Evolutionary conservation across 305 asterid species (phyloP).

Genomic region (Coffea humblotiana): DNA sequence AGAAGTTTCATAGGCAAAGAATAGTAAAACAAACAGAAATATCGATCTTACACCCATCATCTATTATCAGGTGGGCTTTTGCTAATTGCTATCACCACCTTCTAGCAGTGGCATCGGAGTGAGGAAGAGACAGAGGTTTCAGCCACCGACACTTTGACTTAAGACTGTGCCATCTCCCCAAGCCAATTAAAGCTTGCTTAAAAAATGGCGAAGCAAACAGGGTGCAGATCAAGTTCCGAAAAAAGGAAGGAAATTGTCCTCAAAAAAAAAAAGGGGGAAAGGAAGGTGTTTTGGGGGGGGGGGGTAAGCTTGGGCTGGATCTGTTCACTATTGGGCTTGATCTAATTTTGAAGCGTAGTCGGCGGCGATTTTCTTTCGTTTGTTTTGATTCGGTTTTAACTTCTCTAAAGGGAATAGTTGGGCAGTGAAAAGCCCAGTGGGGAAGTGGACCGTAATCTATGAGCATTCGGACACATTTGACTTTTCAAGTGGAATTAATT

Average conservation of each 20-base stretch:
- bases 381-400: too few species aligned
- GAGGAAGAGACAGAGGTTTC: neutral
- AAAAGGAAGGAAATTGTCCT: neutral
- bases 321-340: neutral
- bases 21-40: constrained; percentile 38
- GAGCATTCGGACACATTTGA: too few species aligned
- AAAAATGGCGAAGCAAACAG: neutral
- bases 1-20: constrained; percentile 37
- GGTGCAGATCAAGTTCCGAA: neutral
- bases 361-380: too few species aligned
- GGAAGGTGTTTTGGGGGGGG: too few species aligned
- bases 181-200: neutral
- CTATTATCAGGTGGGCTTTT: neutral
- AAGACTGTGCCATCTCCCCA: neutral
- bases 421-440: too few species aligned
- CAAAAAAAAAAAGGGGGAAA: neutral
- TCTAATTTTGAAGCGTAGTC: neutral
- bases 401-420: too few species aligned
- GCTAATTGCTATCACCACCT: neutral
- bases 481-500: too few species aligned
- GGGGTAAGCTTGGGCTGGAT: neutral
- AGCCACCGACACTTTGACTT: neutral
- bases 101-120: neutral
- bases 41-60: constrained; percentile 10
- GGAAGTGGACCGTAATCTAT: too few species aligned